Evolutionary conservation across 2,329 filamentous ascomycete species (phyloP), one percentile per base, ranked within the genome.

Genomic region (Biscogniauxia marginata): DNA sequence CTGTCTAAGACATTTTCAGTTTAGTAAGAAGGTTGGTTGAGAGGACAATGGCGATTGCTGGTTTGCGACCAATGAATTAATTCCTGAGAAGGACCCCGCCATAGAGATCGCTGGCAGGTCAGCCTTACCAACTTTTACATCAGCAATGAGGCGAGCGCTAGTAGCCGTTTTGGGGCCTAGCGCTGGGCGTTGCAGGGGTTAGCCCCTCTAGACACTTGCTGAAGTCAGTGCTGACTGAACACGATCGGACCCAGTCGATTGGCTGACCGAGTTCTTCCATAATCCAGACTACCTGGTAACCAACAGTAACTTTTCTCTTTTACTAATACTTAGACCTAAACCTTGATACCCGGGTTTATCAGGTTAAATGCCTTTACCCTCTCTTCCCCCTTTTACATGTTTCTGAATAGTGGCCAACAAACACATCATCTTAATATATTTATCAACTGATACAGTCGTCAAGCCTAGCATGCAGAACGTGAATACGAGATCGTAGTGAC

Each of bases 91-190:
- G 8, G n/a, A 7, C 3, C 46, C 23, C 23, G 43, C 34, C 16
- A 24, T n/a, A 30, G 16, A 6, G n/a, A 7, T n/a, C 51, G 21
- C 44, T 34, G 30, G 19, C 39, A n/a, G 30, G 30, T 39, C 30
- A 39, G 30, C 20, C 39, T 53, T 53, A 53, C 51, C 44, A 53
- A 53, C 16, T 30, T 39, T 53, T 53, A 53, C 51, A 53, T 53
- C 23, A 43, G 49, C 51, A 52, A n/a, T 18, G 44, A 23, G 18
- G 7, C 19, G 16, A 23, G 13, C 20, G 44, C 16, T 46, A 23
- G 44, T 9, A 13, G 3, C 19, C 44, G 13, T 23, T 21, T 23
- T 46, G 18, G 11, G 21, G 44, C 13, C 20, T 20, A 23, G 44
- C 44, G 44, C 18, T 21, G 18, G 44, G 18, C n/a, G 13, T n/a